Percentiles rank a stretch among this genome's conserved stretches.
Conservation (phyloP, 2,329 filamentous ascomycete species). For the Claviceps paspali region DNA sequence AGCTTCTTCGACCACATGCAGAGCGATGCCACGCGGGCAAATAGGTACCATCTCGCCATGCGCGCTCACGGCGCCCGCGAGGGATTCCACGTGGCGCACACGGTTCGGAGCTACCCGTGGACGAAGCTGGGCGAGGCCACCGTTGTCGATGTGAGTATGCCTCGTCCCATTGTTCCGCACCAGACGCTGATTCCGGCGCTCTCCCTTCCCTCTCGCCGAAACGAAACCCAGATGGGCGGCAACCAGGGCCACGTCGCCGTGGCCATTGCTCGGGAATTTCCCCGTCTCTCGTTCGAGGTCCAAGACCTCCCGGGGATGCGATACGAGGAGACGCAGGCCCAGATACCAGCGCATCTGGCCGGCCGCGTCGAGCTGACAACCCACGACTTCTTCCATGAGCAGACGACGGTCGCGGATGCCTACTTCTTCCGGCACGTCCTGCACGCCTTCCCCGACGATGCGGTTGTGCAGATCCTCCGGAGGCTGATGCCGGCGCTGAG, state of each 20-base stretch:
- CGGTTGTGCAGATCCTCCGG: slow-evolving; percentile 26
- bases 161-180: no score
- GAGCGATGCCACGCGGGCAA: slow-evolving; percentile 11
- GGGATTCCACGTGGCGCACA: slow-evolving; percentile 11
- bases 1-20: slow-evolving; percentile 16
- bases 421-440: slow-evolving; percentile 41
- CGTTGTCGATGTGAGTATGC: slow-evolving; percentile 15
- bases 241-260: slow-evolving; percentile 12
- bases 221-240: slow-evolving; percentile 15
- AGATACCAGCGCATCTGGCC: slow-evolving; percentile 17
- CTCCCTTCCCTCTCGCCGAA: no score
- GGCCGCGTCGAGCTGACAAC: slow-evolving; percentile 22
- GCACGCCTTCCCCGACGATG: slow-evolving; percentile 38
- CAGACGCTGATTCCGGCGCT: no score
- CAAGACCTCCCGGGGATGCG: slow-evolving; percentile 31
- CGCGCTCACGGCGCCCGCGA: slow-evolving; percentile 12
- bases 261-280: slow-evolving; percentile 11
- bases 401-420: slow-evolving; percentile 33
- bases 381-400: slow-evolving; percentile 38
- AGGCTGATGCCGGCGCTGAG: slow-evolving; percentile 33
- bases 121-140: slow-evolving; percentile 10
- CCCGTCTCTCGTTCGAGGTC: slow-evolving; percentile 26
- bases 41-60: slow-evolving; percentile 19
- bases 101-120: slow-evolving; percentile 12
- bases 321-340: slow-evolving; percentile 17